Percentiles rank a stretch among this genome's conserved stretches.
Conservation (phyloP, 1,284 basidiomycete genomes). For the Papiliotrema nemorosa region DNA sequence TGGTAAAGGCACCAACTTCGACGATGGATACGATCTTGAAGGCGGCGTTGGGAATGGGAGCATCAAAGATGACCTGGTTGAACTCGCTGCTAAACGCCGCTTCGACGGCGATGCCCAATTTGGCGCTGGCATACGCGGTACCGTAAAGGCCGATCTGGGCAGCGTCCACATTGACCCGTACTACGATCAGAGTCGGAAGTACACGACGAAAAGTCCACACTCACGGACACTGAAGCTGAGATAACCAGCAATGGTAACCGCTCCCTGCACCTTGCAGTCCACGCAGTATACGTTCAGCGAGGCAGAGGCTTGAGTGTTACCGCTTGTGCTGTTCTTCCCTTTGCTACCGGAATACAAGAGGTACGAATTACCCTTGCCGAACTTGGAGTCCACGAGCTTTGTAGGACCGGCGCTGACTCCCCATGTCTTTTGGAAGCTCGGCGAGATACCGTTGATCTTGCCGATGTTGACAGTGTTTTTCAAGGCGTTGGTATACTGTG, state of each 20-base stretch:
- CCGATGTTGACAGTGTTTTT: too few species aligned
- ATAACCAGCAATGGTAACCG: neutral
- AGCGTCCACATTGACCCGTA: neutral
- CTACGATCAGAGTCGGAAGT: too few species aligned
- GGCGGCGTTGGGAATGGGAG: too few species aligned
- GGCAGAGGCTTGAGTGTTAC: constrained; percentile 3
- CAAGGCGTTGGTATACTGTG: too few species aligned
- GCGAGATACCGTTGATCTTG: too few species aligned
- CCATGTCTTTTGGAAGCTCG: neutral
- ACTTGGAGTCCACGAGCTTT: neutral
- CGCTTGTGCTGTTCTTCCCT: neutral
- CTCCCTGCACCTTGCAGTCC: constrained; percentile 2
- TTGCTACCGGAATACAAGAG: constrained; percentile 2
- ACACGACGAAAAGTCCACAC: too few species aligned
- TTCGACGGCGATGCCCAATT: neutral
- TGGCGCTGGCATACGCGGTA: neutral
- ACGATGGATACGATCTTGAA: too few species aligned
- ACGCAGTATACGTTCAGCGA: constrained; percentile 9
- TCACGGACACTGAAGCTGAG: neutral
- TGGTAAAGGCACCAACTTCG: too few species aligned
- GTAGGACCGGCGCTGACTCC: neutral
- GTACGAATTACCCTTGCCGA: constrained; percentile 2
- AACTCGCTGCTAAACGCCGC: neutral
- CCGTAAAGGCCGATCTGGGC: neutral
- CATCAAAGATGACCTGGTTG: neutral